Base-by-base conservation (phyloP, 2,329 filamentous ascomycete genomes). In the Clarireedia monteithiana region DNA sequence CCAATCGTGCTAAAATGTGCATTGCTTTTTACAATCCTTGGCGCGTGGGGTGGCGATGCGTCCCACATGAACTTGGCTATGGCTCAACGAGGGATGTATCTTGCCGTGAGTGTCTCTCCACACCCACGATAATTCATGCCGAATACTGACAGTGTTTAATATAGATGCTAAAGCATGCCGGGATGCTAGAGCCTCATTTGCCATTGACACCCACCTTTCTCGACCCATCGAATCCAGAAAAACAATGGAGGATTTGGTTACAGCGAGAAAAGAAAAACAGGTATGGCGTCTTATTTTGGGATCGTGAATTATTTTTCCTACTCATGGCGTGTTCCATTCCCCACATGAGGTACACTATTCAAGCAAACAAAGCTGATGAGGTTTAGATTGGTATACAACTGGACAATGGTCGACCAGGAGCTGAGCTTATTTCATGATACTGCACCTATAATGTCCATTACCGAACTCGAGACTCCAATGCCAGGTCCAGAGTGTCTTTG, bases 51-150 rank as follows among this genome's bases (percentile, higher is more conserved):
- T 66, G 85, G 85, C 47, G 85, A 88, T 68, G 88, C 88, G 70
- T 88, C 85, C 84, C 82, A 87, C 61, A 88, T 88, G 84, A 84
- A 88, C 64, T 86, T 88, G 61, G 81, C 84, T 44, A 86, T 88
- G 83, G 84, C 85, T 30, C 85, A 88, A 68, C 77, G 84, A 48
- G 83, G 83, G 56, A 88, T 88, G 83, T 88, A 88, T 67, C 77
- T 86, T 58, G 79, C 84, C 57, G 77, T 80, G 64, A 73, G 76
- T 66, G 30, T 27, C 17, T 26, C 1, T 20, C 39, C 20, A 14
- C 39, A 24, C n/a, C 6, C 38, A 30, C 12, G 15, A 40, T 27
- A 36, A 23, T 48, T 4, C 24, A 38, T 38, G 14, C 27, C 30
- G 3, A 34, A 9, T 48, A 40, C 15, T 50, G 5, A 40, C 23